Evolutionary conservation across 148 eudicot genomes (phyloP), one percentile per base, ranked within the genome.

Genomic region (Rhododendron ferrugineum): DNA sequence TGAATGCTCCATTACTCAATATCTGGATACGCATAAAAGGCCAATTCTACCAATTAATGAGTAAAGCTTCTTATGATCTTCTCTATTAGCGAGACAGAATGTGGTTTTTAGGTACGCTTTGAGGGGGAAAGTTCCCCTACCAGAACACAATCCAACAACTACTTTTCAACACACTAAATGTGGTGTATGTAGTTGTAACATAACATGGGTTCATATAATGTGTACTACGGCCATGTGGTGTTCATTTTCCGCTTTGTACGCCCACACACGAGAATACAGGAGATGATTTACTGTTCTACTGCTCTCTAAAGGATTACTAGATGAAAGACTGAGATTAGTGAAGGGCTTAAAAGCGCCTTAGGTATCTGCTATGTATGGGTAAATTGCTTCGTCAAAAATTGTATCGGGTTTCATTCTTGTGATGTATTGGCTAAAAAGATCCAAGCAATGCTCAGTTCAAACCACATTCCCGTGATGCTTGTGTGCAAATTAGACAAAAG

Each of bases 1-100:
- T 89, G 82, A 82, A 90, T 64, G 87, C 86, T 11, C 94, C 91
- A 32, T 89, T 92, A 23, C 87, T 89, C 91, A 90, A 84, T 68
- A 90, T 88, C 92, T 92, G 80, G 82, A 87, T 30, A 22, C 20
- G 44, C 54, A 7, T 20, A 16, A 40, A 22, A 66, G 11, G 13
- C 28, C 62, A 49, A 6, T 14, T 49, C 26, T 23, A 26, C 37
- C 23, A 2, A n/a, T n/a, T n/a, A n/a, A 42, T 78, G 8, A 42
- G 54, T 44, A 42, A 16, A 77, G 32, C n/a, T 77, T 23, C 16
- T 40, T 78, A 10, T n/a, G n/a, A n/a, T 46, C 32, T 78, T 78
- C 16, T 10, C 13, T 3, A 11, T n/a, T 46, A 42, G 34, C 1
- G 40, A 58, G 64, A 20, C 64, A 20, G n/a, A 28, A 70, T 13